These are phyloP conservation scores for Coniochaeta sp. DNA, from an alignment of 2,329 filamentous ascomycete genomes.

Conservation along the genomic window DNA sequence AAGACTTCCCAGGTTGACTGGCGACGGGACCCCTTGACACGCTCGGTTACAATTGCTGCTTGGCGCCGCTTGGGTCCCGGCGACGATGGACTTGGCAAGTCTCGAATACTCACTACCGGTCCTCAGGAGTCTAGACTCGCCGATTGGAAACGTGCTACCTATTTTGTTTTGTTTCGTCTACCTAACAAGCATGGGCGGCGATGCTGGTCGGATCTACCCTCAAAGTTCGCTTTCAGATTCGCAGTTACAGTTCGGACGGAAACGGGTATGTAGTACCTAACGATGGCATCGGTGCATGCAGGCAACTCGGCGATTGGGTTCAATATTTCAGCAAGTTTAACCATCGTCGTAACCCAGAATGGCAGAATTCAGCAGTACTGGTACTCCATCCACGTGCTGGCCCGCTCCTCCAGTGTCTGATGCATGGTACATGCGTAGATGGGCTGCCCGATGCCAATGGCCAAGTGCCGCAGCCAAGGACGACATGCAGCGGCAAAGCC, in stretches of 20 bases:
- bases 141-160: background rate
- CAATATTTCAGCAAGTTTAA: background rate
- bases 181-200: no score
- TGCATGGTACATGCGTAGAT: background rate
- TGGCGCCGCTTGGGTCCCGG: background rate
- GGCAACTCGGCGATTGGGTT: background rate
- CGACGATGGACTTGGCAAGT: background rate
- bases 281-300: no score
- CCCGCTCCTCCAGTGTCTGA: background rate
- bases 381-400: background rate
- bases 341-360: background rate
- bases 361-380: background rate
- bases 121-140: background rate
- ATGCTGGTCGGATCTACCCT: background rate
- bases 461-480: background rate
- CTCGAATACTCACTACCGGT: background rate
- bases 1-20: background rate
- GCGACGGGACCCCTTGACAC: background rate
- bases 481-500: background rate
- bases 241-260: background rate
- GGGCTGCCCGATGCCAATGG: background rate
- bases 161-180: background rate
- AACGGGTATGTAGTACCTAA: background rate
- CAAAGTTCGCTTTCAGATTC: no score
- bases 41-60: background rate